phyloP scores from a whole-genome alignment of 1,284 basidiomycete species.

The Cutaneotrichosporon sp. region DNA sequence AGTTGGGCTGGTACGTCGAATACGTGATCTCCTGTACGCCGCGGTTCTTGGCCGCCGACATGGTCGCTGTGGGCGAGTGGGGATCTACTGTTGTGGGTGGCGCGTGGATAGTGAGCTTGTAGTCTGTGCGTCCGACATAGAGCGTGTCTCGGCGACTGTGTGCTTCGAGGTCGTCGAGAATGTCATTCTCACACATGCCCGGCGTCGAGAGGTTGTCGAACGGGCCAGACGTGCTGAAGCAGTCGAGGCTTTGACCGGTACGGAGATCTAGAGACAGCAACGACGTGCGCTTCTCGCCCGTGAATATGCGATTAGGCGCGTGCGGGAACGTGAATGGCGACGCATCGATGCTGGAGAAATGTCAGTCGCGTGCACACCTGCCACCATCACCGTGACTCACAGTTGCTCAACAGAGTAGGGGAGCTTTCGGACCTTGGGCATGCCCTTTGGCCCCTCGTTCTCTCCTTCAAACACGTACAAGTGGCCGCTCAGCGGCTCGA shows the following conservation, averaged over 20 bases:
- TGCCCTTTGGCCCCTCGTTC: constrained; percentile 23
- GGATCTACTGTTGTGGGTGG: constrained; percentile 7
- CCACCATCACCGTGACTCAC: too few relatives aligned
- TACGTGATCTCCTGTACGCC: constrained; percentile 42
- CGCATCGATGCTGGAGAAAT: constrained; percentile 38
- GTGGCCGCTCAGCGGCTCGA: constrained; percentile 46
- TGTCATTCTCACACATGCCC: constrained; percentile 33
- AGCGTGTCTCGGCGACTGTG: constrained; percentile 30
- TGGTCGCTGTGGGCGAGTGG: constrained; percentile 1
- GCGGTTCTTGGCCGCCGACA: constrained; percentile 7
- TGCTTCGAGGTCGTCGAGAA: constrained; percentile 40
- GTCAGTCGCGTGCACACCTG: background rate
- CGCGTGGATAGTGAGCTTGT: constrained; percentile 34
- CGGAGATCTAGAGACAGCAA: constrained; percentile 45
- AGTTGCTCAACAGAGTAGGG: constrained; percentile 47
- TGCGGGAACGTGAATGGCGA: constrained; percentile 47
- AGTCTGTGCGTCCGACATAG: constrained; percentile 44
- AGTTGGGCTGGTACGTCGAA: constrained; percentile 46
- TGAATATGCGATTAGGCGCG: constrained; percentile 42
- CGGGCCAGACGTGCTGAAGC: constrained; percentile 31
- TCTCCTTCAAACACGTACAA: constrained; percentile 41
- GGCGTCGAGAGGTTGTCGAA: constrained; percentile 23
- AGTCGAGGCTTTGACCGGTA: constrained; percentile 42
- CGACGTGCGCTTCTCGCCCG: constrained; percentile 45
- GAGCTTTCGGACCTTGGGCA: constrained; percentile 41